Evolutionary conservation across 2,329 filamentous ascomycete genomes (phyloP), one percentile per base, ranked within the genome.

Genomic region (Coniochaeta prunicola): DNA sequence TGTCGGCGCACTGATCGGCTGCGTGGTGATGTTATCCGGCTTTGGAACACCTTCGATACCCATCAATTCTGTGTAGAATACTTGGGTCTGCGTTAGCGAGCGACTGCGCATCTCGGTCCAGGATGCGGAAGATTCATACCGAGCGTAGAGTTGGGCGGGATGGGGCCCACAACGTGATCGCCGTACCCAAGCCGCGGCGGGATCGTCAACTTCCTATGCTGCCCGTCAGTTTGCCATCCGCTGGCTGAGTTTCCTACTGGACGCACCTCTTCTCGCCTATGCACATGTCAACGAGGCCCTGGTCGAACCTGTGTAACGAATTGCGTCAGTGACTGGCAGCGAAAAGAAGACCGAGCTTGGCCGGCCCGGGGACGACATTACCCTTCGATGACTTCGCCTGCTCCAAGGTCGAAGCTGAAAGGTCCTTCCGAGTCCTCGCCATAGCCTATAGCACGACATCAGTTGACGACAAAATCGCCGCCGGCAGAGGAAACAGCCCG

Each of bases 81-180:
- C 57, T 58, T 28, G 28, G 21, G 9, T n/a, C 12, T 12, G 45
- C 9, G 17, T 48, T 53, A 50, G 42, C 45, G 9, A 6, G 28
- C 30, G 15, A 7, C 21, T 26, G 5, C 6, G 12, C 38, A 19
- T 26, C 12, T 45, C 12, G 5, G 10, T n/a, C 6, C 21, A 30
- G 48, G 26, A 19, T 28, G 21, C 1, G 24, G 13, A n/a, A 17
- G 13, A 17, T 10, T n/a, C 57, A 10, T 53, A 58, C 57, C 17
- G 19, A 58, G 57, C n/a, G 57, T 58, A n/a, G 57, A 58, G 24
- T 58, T 58, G 28, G 57, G n/a, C 9, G 57, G 57, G 30, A 58
- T 58, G 1, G 57, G 57, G 7, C 57, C 57, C 8, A 50, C 40
- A 28, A 9, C 15, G 19, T 28, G 17, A 21, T 50, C n/a, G 4